Base-by-base conservation (phyloP, 306 rosid genomes). In the Potentilla sterilis region DNA sequence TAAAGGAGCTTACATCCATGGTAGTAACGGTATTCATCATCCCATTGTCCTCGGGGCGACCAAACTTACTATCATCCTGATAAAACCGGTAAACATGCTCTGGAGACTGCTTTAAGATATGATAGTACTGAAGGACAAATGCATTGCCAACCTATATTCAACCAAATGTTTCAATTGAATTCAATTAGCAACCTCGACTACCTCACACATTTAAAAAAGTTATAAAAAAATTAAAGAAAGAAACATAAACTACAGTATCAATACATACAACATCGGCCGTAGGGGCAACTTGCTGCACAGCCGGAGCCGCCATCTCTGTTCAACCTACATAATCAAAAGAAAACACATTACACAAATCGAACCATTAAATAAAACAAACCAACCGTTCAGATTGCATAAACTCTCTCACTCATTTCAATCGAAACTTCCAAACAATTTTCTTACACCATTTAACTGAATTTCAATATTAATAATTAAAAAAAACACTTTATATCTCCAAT, bases 51-150 rank as follows among this genome's bases (percentile, higher is more conserved):
- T 83, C 90, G 21, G 87, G 87, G 69, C 98, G 98, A 9, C 98
- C 93, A 66, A 93, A 87, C 84, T 86, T 93, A 73, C 98, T 93
- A 69, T 5, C 69, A 44, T 91, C 96, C 77, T 86, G 98, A 83
- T 93, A 93, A 88, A 93, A 93, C 70, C 90, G 87, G 77, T 93
- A 90, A 44, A 90, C 98, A 34, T 82, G 91, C 82, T 88, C 83
- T 2, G 98, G 98, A 52, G 92, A 91, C 69, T 89, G 90, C 70
- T 89, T 88, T 85, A 93, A 82, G 88, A 93, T 91, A 76, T 79
- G 91, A 78, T 93, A 93, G 78, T 89, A 93, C 70, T 91, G 98
- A 66, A 85, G 90, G 63, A 89, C 93, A 86, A 93, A 93, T n/a
- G 97, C 98, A 77, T 88, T 81, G 2, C 98, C 97, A 75, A 93